Conservation (phyloP, 768 basidiomycete species). For the Pleurotus ostreatus region DNA sequence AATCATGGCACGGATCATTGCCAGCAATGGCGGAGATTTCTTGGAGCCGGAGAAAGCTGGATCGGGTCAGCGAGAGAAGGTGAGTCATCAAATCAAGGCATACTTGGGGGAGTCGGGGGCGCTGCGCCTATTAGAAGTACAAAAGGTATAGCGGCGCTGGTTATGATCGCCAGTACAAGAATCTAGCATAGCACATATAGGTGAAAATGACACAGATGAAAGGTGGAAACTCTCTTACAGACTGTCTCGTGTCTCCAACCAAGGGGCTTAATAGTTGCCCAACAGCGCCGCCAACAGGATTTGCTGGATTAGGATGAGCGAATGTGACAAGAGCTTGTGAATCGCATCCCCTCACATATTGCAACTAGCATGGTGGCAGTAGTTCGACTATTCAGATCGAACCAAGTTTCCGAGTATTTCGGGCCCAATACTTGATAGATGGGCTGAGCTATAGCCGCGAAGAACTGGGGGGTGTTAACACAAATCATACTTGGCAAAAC, state of each 20-base stretch:
- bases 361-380: slow-evolving; percentile 67
- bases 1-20: slow-evolving; percentile 52
- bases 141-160: slow-evolving; percentile 55
- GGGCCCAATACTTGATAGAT: slow-evolving; percentile 77
- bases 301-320: slow-evolving; percentile 40
- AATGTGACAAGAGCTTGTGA: neutral
- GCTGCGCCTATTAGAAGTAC: slow-evolving; percentile 53
- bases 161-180: slow-evolving; percentile 66
- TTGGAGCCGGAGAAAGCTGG: slow-evolving; percentile 68
- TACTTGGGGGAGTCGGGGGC: slow-evolving; percentile 81
- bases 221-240: slow-evolving; percentile 37
- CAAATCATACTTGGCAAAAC: neutral
- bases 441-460: slow-evolving; percentile 64
- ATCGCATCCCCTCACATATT: slow-evolving; percentile 31
- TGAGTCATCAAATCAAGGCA: slow-evolving; percentile 12
- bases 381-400: slow-evolving; percentile 68
- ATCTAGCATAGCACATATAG: neutral
- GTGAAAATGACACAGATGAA: neutral
- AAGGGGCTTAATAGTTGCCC: slow-evolving; percentile 73
- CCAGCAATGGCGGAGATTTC: slow-evolving; percentile 45
- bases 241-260: slow-evolving; percentile 46
- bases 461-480: slow-evolving; percentile 36
- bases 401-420: slow-evolving; percentile 82
- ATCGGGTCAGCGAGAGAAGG: slow-evolving; percentile 8
- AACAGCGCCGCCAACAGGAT: slow-evolving; percentile 70